A percentile compares a stretch with the other conserved stretches of the same genome.
Conservation (phyloP, 2,329 filamentous ascomycete genomes). For the Colletotrichum ledebouriae region DNA sequence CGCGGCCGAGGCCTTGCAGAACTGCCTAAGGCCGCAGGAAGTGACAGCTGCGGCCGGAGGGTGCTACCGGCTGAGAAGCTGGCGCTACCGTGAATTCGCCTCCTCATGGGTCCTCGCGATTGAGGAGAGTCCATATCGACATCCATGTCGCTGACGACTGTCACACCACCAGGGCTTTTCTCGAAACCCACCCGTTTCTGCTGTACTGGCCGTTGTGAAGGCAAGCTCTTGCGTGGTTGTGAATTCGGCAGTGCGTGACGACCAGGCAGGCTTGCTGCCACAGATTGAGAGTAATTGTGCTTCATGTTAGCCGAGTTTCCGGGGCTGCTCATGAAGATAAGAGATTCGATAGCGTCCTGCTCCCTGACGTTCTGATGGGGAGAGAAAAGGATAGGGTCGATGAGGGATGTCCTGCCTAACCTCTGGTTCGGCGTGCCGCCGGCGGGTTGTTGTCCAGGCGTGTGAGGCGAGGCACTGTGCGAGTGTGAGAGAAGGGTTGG, state of each 20-base stretch:
- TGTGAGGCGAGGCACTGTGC: slow-evolving; percentile 60
- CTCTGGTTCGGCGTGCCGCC: slow-evolving; percentile 49
- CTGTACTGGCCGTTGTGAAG: slow-evolving; percentile 60
- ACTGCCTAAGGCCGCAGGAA: slow-evolving; percentile 63
- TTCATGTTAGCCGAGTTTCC: slow-evolving; percentile 77
- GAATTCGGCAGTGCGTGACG: slow-evolving; percentile 61
- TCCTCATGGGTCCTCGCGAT: slow-evolving; percentile 48
- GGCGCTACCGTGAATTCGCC: slow-evolving; percentile 49
- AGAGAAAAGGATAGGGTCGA: slow-evolving; percentile 72
- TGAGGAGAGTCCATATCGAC: slow-evolving; percentile 52
- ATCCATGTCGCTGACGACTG: slow-evolving; percentile 63
- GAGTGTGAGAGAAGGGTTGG: slow-evolving; percentile 65
- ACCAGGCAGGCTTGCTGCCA: slow-evolving; percentile 47
- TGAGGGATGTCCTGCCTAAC: slow-evolving; percentile 53
- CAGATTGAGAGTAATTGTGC: slow-evolving; percentile 63
- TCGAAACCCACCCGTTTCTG: slow-evolving; percentile 64
- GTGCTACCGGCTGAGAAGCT: slow-evolving; percentile 37
- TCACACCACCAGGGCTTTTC: slow-evolving; percentile 56
- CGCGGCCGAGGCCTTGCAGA: slow-evolving; percentile 56
- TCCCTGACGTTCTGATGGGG: slow-evolving; percentile 79
- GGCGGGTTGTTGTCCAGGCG: slow-evolving; percentile 33
- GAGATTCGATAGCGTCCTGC: slow-evolving; percentile 83
- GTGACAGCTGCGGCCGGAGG: slow-evolving; percentile 58
- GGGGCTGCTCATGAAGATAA: slow-evolving; percentile 86
- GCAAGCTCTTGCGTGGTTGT: slow-evolving; percentile 65